These are phyloP conservation scores for Pseudoturritis turrita DNA, from an alignment of 345 rosid genomes.

Conservation along the genomic window DNA sequence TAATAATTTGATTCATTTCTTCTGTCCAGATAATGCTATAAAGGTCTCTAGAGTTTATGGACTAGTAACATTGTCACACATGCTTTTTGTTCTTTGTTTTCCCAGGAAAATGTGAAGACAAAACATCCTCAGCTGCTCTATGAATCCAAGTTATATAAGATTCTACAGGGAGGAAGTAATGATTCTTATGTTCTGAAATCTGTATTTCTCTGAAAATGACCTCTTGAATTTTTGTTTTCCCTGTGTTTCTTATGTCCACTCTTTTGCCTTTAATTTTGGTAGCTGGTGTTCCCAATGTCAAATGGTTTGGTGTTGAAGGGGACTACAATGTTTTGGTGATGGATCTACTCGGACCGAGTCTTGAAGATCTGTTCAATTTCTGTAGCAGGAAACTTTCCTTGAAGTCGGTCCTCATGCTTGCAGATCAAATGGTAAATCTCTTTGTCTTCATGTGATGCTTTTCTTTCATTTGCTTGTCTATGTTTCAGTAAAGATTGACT, in stretches of 20 bases:
- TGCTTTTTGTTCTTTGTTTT: background rate
- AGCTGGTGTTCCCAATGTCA: constrained; percentile 60
- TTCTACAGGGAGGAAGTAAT: constrained; percentile 44
- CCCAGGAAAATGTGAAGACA: constrained; percentile 34
- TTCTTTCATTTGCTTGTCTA: background rate
- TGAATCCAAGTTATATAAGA: constrained; percentile 31
- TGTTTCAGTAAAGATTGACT: background rate
- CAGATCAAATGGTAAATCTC: constrained; percentile 52
- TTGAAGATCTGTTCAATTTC: constrained; percentile 60
- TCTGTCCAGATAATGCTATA: background rate
- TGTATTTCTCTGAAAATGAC: background rate
- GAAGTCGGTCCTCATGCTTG: constrained; percentile 69
- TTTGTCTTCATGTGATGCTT: background rate
- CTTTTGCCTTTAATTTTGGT: constrained; percentile 18
- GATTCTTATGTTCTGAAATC: background rate
- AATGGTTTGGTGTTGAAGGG: constrained; percentile 64
- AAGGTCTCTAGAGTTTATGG: background rate
- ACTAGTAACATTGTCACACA: background rate
- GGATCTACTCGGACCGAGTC: constrained; percentile 67
- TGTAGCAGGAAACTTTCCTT: constrained; percentile 55
- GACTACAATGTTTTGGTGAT: constrained; percentile 60
- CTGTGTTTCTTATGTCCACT: constrained; percentile 5
- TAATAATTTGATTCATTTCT: background rate
- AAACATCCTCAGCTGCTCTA: constrained; percentile 37
- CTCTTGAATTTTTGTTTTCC: background rate